A percentile compares a stretch with the other conserved stretches of the same genome.
Evolutionary conservation across 352 stramenopile genomes (phyloP).

Genomic region (Pythium chondricola): DNA sequence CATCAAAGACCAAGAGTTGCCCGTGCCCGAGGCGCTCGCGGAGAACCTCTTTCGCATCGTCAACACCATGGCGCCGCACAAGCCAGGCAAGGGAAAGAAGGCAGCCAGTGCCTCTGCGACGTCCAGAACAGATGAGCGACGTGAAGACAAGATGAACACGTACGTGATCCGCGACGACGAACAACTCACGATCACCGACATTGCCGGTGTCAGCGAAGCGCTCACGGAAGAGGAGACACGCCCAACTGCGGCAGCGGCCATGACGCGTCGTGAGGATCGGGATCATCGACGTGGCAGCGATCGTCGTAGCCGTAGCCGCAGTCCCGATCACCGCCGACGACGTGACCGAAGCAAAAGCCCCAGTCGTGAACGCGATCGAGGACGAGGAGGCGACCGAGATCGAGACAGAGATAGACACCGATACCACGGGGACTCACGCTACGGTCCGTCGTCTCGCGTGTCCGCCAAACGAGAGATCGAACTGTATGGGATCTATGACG

Average conservation of each 20-base stretch:
- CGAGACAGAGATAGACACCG: too few species aligned
- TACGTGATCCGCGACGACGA: slow-evolving; percentile 54
- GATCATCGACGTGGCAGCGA: too few species aligned
- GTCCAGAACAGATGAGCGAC: background rate
- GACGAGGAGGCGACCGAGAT: slow-evolving; percentile 16
- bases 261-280: background rate
- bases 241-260: slow-evolving; percentile 4
- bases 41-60: slow-evolving; percentile 80
- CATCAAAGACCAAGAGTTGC: slow-evolving; percentile 63
- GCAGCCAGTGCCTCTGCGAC: background rate
- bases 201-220: slow-evolving; percentile 25
- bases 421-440: slow-evolving; percentile 7
- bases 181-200: slow-evolving; percentile 62
- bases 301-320: slow-evolving; percentile 19
- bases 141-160: slow-evolving; percentile 16
- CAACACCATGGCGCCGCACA: slow-evolving; percentile 66
- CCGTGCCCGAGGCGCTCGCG: slow-evolving; percentile 48
- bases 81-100: slow-evolving; percentile 11
- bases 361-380: slow-evolving; percentile 9
- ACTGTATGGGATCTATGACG: slow-evolving; percentile 94
- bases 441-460: too few species aligned
- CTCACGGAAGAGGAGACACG: slow-evolving; percentile 6
- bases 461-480: slow-evolving; percentile 59
- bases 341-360: background rate
- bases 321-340: slow-evolving; percentile 17